These are phyloP conservation scores for Rutidosis leptorrhynchoides DNA, from an alignment of 129 eudicot species.

Conservation along the genomic window DNA sequence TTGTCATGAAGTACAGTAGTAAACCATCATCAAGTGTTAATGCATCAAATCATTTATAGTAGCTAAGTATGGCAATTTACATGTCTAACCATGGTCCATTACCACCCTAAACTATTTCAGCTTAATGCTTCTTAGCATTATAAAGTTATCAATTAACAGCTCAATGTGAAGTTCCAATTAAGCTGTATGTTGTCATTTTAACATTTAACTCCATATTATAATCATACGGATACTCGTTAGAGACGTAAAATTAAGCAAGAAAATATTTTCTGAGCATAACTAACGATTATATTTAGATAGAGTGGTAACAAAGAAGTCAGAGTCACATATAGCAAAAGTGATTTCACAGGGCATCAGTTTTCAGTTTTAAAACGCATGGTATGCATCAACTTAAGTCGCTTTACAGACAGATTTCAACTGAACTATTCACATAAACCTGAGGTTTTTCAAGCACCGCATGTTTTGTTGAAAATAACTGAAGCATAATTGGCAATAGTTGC, in stretches of 20 bases:
- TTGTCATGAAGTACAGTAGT: too few species aligned
- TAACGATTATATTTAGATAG: background rate
- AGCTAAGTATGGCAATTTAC: too few species aligned
- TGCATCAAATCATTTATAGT: too few species aligned
- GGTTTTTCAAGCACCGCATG: conserved; percentile 43
- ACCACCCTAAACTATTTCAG: too few species aligned
- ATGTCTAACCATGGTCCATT: too few species aligned
- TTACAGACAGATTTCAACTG: background rate
- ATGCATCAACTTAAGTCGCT: background rate
- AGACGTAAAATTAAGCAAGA: background rate
- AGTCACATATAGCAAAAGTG: too few species aligned
- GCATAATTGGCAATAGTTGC: conserved; percentile 77
- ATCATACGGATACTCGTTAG: background rate
- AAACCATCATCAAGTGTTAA: too few species aligned
- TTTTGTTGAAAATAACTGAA: conserved; percentile 55
- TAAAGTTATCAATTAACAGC: too few species aligned
- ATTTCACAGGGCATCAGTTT: background rate
- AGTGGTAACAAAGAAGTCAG: background rate
- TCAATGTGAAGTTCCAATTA: too few species aligned
- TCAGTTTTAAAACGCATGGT: background rate
- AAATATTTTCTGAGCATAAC: background rate
- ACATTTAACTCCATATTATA: background rate
- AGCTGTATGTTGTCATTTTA: background rate
- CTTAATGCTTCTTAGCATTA: too few species aligned
- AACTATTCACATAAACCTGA: background rate